These are phyloP conservation scores for Ophiostoma himal-ulmi DNA, from an alignment of 2,329 filamentous ascomycete genomes.

Conservation along the genomic window DNA sequence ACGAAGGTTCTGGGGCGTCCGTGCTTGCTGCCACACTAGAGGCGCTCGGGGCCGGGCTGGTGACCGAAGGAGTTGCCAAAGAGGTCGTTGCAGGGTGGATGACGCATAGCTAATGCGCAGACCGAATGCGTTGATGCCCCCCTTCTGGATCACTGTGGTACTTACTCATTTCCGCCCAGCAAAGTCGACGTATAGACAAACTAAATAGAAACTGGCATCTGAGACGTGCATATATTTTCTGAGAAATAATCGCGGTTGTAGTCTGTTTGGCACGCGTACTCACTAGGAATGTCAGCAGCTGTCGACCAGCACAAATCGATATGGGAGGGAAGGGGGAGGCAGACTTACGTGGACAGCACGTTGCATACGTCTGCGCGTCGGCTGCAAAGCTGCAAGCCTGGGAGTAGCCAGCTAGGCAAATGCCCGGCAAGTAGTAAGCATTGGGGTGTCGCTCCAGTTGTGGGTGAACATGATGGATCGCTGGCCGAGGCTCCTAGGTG, in stretches of 20 bases:
- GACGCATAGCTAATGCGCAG: slow-evolving; percentile 20
- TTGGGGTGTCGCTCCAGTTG: neutral
- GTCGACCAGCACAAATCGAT: too few species aligned
- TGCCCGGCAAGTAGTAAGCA: slow-evolving; percentile 21
- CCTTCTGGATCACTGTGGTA: neutral
- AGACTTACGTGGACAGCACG: slow-evolving; percentile 23
- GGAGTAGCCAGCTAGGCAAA: slow-evolving; percentile 21
- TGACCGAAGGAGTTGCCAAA: neutral
- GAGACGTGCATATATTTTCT: slow-evolving; percentile 16
- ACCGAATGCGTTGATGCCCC: slow-evolving; percentile 23
- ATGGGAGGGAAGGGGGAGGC: too few species aligned
- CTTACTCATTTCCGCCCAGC: neutral
- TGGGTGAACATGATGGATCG: slow-evolving; percentile 15
- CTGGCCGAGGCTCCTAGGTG: slow-evolving; percentile 18
- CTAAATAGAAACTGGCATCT: slow-evolving; percentile 1
- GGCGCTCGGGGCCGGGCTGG: neutral
- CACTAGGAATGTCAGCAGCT: neutral
- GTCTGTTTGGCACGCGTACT: slow-evolving; percentile 17
- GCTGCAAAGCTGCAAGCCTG: slow-evolving; percentile 10
- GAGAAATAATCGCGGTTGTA: neutral
- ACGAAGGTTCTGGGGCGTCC: neutral
- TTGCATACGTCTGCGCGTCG: slow-evolving; percentile 13
- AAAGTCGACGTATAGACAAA: slow-evolving; percentile 17
- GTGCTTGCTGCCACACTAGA: neutral
- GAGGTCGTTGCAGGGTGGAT: slow-evolving; percentile 13